Conservation (phyloP, 2,329 filamentous ascomycete species). For the Colletotrichum sansevieriae region DNA sequence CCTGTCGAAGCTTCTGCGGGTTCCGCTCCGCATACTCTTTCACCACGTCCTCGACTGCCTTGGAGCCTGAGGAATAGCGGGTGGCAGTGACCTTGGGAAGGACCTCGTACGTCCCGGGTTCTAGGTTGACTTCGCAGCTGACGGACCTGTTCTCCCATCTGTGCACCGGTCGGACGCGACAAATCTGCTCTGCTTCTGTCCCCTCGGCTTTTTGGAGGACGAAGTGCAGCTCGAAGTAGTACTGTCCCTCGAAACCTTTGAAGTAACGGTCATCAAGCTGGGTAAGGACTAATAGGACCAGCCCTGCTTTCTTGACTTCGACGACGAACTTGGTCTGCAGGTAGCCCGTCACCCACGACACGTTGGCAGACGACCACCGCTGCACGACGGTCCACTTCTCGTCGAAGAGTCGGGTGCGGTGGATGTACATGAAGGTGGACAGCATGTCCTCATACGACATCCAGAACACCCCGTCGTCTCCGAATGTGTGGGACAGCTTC, state of each 20-base stretch:
- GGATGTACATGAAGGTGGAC: constrained; percentile 69
- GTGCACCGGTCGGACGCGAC: constrained; percentile 51
- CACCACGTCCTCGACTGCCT: constrained; percentile 71
- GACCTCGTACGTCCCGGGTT: constrained; percentile 76
- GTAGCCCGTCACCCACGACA: constrained; percentile 61
- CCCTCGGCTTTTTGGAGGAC: constrained; percentile 51
- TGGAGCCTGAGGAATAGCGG: constrained; percentile 53
- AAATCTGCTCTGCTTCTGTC: constrained; percentile 47
- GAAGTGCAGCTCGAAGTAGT: constrained; percentile 58
- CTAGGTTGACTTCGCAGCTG: constrained; percentile 78
- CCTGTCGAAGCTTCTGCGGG: constrained; percentile 74
- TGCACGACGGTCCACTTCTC: constrained; percentile 60
- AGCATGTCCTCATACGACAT: constrained; percentile 71
- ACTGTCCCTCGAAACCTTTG: constrained; percentile 58
- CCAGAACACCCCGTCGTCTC: constrained; percentile 79
- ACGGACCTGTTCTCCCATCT: constrained; percentile 70
- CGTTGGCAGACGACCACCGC: constrained; percentile 58
- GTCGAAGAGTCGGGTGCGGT: constrained; percentile 70
- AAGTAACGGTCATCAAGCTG: constrained; percentile 63
- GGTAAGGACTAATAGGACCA: constrained; percentile 58
- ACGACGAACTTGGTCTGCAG: constrained; percentile 59
- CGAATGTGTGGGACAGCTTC: constrained; percentile 79
- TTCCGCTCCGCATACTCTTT: constrained; percentile 57
- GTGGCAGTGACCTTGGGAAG: constrained; percentile 76
- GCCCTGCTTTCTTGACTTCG: constrained; percentile 56